These are phyloP conservation scores for Helotiales sp. DNA, from an alignment of 2,329 filamentous ascomycete species.

Conservation along the genomic window DNA sequence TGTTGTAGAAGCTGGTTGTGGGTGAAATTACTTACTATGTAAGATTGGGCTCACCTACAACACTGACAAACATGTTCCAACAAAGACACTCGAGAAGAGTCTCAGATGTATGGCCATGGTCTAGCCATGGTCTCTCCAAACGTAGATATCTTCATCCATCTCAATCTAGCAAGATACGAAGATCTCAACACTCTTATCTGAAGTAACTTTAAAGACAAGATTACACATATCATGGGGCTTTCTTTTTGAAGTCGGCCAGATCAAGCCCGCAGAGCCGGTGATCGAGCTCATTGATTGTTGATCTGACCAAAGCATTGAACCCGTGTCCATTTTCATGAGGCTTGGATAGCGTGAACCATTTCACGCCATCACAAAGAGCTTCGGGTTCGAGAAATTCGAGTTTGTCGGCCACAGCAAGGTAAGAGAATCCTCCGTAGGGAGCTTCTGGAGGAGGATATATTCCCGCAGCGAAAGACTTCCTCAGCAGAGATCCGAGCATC, in stretches of 20 bases:
- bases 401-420: neutral
- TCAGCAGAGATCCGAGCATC: constrained; percentile 16
- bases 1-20: no score
- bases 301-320: neutral
- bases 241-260: neutral
- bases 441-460: constrained; percentile 7
- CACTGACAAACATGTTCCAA: no score
- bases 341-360: no score
- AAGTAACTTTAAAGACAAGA: no score
- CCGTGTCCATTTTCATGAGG: neutral
- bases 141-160: no score
- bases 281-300: neutral
- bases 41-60: no score
- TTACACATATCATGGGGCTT: neutral
- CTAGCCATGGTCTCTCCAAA: no score
- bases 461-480: neutral
- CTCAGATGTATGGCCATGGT: no score
- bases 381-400: neutral
- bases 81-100: no score
- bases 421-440: constrained; percentile 4
- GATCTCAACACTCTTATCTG: no score
- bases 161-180: no score
- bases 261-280: neutral
- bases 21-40: no score
- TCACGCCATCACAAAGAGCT: neutral